Evolutionary conservation across 176 grass and related monocot genomes (phyloP).

Genomic region (Lolium perenne): DNA sequence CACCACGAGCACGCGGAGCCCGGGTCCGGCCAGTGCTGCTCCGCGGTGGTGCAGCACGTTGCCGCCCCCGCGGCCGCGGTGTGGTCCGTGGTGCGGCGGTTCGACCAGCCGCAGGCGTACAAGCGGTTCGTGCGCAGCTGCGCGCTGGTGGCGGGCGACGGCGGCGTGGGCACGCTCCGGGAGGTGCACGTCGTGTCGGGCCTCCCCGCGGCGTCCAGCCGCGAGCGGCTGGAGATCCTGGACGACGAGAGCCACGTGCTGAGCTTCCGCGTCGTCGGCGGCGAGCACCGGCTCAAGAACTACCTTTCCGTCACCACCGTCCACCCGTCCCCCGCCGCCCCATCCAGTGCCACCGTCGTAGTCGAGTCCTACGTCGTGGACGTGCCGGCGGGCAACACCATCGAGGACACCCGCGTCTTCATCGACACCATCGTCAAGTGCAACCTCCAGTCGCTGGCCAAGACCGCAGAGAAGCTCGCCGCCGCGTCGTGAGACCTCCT

Average conservation of each 20-base stretch:
- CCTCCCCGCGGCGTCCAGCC: conserved; percentile 80
- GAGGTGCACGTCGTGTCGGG: conserved; percentile 93
- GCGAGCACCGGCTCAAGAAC: conserved; percentile 89
- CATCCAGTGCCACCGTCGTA: conserved; percentile 67
- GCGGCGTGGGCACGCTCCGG: conserved; percentile 84
- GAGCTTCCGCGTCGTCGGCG: conserved; percentile 87
- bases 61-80: conserved; percentile 71
- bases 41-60: conserved; percentile 81
- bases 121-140: conserved; percentile 94
- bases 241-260: conserved; percentile 95
- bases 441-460: conserved; percentile 95
- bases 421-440: conserved; percentile 96
- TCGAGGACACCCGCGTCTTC: conserved; percentile 88
- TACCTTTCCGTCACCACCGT: conserved; percentile 90
- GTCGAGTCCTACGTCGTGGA: conserved; percentile 98
- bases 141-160: conserved; percentile 73
- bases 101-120: conserved; percentile 93
- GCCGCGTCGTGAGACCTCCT: conserved; percentile 40
- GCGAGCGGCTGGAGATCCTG: conserved; percentile 89
- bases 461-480: conserved; percentile 72
- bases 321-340: conserved; percentile 59
- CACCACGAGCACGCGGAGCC: conserved; percentile 75
- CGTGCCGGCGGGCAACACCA: conserved; percentile 89
- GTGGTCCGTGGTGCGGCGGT: conserved; percentile 92
- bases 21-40: conserved; percentile 72